These are phyloP conservation scores for Calophaca sinica DNA, from an alignment of 306 rosid genomes.

Conservation along the genomic window DNA sequence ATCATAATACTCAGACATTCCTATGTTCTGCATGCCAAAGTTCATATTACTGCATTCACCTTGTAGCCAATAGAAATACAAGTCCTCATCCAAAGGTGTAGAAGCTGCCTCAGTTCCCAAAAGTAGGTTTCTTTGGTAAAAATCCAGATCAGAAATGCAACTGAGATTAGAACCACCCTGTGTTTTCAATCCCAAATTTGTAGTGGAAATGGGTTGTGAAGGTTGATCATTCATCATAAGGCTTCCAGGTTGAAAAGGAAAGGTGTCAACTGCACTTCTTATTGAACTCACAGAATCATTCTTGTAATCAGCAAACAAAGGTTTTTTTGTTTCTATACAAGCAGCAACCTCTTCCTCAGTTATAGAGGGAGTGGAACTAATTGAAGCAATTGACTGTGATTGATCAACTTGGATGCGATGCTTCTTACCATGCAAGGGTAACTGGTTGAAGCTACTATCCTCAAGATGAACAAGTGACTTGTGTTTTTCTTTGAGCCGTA, in stretches of 20 bases:
- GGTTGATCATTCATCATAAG: constrained; percentile 53
- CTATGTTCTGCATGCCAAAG: constrained; percentile 62
- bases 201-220: constrained; percentile 57
- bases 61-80: constrained; percentile 60
- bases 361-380: constrained; percentile 55
- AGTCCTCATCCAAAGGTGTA: constrained; percentile 65
- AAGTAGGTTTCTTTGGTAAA: constrained; percentile 57
- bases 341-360: constrained; percentile 51
- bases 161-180: constrained; percentile 58
- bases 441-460: constrained; percentile 60
- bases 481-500: constrained; percentile 55
- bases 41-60: constrained; percentile 61
- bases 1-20: constrained; percentile 64
- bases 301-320: constrained; percentile 57
- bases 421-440: constrained; percentile 57
- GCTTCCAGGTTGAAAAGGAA: constrained; percentile 60
- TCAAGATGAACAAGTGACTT: constrained; percentile 56
- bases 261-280: constrained; percentile 53
- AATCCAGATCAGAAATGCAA: constrained; percentile 61
- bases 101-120: constrained; percentile 59
- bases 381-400: constrained; percentile 60
- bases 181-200: constrained; percentile 56
- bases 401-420: constrained; percentile 55
- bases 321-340: constrained; percentile 59
- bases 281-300: constrained; percentile 54